Conservation (phyloP, 1,284 basidiomycete species). For the Tilletia horrida region DNA sequence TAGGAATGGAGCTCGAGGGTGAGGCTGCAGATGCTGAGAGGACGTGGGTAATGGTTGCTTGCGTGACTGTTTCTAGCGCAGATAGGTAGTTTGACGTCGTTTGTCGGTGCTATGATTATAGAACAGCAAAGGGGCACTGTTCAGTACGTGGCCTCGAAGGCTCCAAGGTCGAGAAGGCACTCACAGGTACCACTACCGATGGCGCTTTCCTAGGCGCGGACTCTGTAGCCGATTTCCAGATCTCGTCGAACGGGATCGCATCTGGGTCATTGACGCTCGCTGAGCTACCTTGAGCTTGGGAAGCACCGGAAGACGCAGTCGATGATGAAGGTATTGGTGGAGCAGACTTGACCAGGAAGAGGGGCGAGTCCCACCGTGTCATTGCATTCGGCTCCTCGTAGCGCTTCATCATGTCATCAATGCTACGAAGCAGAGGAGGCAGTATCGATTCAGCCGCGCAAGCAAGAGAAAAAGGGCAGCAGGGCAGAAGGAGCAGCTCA, state of each 20-base stretch:
- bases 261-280: slow-evolving; percentile 61
- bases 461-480: neutral
- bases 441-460: neutral
- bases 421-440: slow-evolving; percentile 58
- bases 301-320: neutral
- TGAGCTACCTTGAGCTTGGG: no score
- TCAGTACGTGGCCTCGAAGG: slow-evolving; percentile 1
- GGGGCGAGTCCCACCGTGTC: slow-evolving; percentile 93
- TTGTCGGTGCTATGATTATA: slow-evolving; percentile 28
- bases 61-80: slow-evolving; percentile 50
- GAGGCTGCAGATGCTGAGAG: slow-evolving; percentile 23
- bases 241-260: slow-evolving; percentile 67
- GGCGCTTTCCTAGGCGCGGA: slow-evolving; percentile 79
- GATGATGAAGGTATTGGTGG: neutral
- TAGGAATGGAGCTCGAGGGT: slow-evolving; percentile 24
- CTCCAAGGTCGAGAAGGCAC: neutral
- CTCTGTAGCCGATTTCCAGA: slow-evolving; percentile 77
- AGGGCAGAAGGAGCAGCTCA: slow-evolving; percentile 56
- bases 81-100: slow-evolving; percentile 56
- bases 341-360: slow-evolving; percentile 69
- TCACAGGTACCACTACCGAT: slow-evolving; percentile 68
- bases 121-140: neutral
- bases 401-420: slow-evolving; percentile 81
- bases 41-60: slow-evolving; percentile 31
- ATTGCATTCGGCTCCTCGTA: slow-evolving; percentile 96